phyloP scores from a whole-genome alignment of 2,329 filamentous ascomycete genomes.

The Blumeria hordei region DNA sequence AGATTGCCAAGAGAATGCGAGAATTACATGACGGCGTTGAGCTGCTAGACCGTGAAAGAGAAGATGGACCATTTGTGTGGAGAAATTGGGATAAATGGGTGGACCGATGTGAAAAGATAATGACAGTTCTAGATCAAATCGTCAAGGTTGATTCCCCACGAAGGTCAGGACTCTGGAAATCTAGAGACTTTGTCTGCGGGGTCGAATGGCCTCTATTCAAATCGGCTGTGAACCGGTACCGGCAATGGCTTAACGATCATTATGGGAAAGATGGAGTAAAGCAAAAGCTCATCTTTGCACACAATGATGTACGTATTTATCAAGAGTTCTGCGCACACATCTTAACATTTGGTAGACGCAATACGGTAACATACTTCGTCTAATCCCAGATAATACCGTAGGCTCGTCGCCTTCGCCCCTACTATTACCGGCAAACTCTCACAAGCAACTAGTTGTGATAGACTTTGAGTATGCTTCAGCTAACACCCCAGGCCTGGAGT shows the following conservation, averaged over 20 bases:
- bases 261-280: constrained; percentile 46
- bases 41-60: constrained; percentile 51
- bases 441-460: constrained; percentile 91
- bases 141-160: constrained; percentile 13
- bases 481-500: constrained; percentile 68
- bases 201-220: constrained; percentile 63
- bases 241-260: constrained; percentile 43
- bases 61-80: constrained; percentile 63
- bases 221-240: constrained; percentile 50
- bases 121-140: constrained; percentile 23
- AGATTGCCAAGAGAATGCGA: constrained; percentile 93
- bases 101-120: constrained; percentile 29
- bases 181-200: constrained; percentile 56
- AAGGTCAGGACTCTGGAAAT: constrained; percentile 31
- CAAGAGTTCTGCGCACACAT: neutral
- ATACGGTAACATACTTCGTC: constrained; percentile 87
- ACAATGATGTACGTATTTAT: constrained; percentile 56
- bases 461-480: constrained; percentile 94
- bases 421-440: constrained; percentile 69
- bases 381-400: constrained; percentile 30
- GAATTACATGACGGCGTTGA: constrained; percentile 90
- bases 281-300: constrained; percentile 69
- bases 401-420: constrained; percentile 39
- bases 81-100: constrained; percentile 65
- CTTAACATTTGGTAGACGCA: constrained; percentile 40